phyloP scores from a whole-genome alignment of 441 rosid species.

The Metrosideros polymorpha region DNA sequence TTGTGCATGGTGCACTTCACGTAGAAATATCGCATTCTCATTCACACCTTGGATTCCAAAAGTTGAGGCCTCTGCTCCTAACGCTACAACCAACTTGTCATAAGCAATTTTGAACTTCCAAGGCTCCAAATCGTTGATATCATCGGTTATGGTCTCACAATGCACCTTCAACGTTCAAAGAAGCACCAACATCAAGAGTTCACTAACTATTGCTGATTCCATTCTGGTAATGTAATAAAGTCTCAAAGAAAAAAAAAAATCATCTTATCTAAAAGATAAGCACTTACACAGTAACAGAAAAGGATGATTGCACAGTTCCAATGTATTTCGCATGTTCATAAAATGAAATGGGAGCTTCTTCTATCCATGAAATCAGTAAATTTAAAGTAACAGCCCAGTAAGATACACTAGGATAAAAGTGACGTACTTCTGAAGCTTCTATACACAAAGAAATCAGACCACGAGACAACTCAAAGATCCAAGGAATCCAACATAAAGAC shows the following conservation, averaged over 20 bases:
- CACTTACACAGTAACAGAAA: not conserved
- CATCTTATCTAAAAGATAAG: not conserved
- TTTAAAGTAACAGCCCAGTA: not conserved
- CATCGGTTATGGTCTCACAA: slow-evolving; percentile 68
- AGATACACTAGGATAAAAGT: not conserved
- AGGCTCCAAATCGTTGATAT: slow-evolving; percentile 29
- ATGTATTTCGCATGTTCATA: not conserved
- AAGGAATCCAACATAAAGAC: not conserved
- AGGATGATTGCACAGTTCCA: not conserved
- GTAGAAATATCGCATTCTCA: slow-evolving; percentile 66
- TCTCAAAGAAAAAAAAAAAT: not conserved
- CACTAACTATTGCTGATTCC: not conserved
- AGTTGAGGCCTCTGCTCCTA: slow-evolving; percentile 76
- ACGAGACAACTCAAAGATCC: not conserved
- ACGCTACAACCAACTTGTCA: slow-evolving; percentile 68
- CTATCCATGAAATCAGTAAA: not conserved
- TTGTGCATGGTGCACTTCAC: slow-evolving; percentile 93
- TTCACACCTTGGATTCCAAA: slow-evolving; percentile 69
- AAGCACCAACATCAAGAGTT: not conserved
- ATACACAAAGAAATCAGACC: not conserved
- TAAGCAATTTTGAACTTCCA: slow-evolving; percentile 63
- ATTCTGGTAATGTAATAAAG: not conserved
- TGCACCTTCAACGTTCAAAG: slow-evolving; percentile 38
- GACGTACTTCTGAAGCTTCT: not conserved
- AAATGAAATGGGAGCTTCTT: not conserved